Conservation (phyloP, 164 flowering plant species). For the Macadamia integrifolia region DNA sequence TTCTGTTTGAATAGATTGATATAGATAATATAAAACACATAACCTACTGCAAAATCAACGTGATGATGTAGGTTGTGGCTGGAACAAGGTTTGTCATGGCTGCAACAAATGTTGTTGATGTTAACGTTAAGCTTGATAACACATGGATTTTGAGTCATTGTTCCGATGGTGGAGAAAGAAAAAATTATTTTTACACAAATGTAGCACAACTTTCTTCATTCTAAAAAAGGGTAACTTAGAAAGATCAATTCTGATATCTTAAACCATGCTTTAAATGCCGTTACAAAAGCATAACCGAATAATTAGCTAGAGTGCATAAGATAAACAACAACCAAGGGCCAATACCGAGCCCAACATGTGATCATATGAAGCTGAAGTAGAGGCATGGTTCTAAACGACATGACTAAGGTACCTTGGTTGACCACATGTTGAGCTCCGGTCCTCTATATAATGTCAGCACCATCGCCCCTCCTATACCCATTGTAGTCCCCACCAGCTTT, state of each 20-base stretch:
- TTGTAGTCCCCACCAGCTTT: no score
- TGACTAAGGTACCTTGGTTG: slow-evolving; percentile 29
- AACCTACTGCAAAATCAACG: slow-evolving; percentile 34
- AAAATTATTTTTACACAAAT: no score
- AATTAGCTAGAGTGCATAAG: slow-evolving; percentile 37
- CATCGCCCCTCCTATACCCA: no score
- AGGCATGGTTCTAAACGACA: not conserved
- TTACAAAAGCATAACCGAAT: slow-evolving; percentile 29
- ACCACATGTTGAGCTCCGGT: slow-evolving; percentile 32
- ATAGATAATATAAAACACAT: not conserved
- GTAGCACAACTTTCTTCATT: no score
- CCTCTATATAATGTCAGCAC: slow-evolving; percentile 22
- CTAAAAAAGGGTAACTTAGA: no score
- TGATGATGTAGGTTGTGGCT: slow-evolving; percentile 54
- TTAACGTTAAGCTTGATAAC: slow-evolving; percentile 32
- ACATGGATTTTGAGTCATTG: slow-evolving; percentile 44
- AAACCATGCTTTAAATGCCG: no score
- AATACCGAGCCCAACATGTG: slow-evolving; percentile 26
- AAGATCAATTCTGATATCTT: no score
- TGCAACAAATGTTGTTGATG: slow-evolving; percentile 58
- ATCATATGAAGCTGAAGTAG: slow-evolving; percentile 7
- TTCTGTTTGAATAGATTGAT: not conserved
- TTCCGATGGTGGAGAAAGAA: slow-evolving; percentile 28
- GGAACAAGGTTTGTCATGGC: slow-evolving; percentile 63
- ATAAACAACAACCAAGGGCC: slow-evolving; percentile 25